phyloP scores from a whole-genome alignment of 352 stramenopile genomes.

The Phytophthora podocarpi region DNA sequence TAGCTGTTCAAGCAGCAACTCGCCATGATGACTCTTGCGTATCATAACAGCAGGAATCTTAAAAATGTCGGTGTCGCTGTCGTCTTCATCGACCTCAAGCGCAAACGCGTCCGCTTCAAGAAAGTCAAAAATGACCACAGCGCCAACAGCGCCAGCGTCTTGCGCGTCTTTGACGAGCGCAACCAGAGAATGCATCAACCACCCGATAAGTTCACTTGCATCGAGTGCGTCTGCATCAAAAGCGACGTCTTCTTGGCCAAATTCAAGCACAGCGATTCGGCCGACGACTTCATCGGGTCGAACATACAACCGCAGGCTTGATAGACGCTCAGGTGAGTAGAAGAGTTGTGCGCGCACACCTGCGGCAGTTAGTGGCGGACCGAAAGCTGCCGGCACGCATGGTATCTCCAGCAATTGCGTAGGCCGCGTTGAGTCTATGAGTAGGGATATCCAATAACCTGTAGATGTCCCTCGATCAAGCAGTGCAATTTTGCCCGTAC shows the following conservation, averaged over 20 bases:
- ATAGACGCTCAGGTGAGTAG: conserved; percentile 71
- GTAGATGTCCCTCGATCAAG: conserved; percentile 63
- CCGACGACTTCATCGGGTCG: conserved; percentile 67
- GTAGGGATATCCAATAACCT: conserved; percentile 60
- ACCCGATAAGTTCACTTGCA: conserved; percentile 57
- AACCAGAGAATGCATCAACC: conserved; percentile 73
- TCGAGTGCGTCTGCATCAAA: conserved; percentile 62
- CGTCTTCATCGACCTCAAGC: conserved; percentile 55
- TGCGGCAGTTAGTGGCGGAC: conserved; percentile 39
- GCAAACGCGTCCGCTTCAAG: conserved; percentile 70
- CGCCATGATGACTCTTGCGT: conserved; percentile 56
- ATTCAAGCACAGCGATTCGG: conserved; percentile 73
- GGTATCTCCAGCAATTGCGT: conserved; percentile 56
- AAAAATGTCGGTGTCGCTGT: conserved; percentile 40
- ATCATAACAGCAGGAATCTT: conserved; percentile 73
- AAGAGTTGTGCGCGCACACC: conserved; percentile 56
- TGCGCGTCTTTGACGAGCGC: conserved; percentile 79
- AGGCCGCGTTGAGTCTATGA: conserved; percentile 23
- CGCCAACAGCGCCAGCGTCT: conserved; percentile 51
- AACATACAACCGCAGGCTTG: conserved; percentile 64
- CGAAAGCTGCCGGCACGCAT: conserved; percentile 62
- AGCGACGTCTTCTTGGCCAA: conserved; percentile 62
- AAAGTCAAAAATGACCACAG: conserved; percentile 74
- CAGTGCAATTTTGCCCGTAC: conserved; percentile 57
- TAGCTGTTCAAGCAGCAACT: conserved; percentile 62